These are phyloP conservation scores for Porcisia deanei DNA, from an alignment of 208 protist genomes.

Conservation along the genomic window DNA sequence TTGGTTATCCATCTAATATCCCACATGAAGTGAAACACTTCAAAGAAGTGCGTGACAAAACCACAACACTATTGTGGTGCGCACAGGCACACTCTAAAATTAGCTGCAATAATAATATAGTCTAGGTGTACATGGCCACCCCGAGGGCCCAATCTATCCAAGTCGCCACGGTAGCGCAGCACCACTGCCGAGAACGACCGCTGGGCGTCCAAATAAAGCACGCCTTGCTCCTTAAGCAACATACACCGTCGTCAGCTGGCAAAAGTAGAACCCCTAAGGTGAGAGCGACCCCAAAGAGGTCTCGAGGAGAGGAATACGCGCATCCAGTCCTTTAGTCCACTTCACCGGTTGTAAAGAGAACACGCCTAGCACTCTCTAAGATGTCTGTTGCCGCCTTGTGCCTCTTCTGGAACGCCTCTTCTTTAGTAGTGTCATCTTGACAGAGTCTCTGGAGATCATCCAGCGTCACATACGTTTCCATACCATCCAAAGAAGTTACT, in stretches of 20 bases:
- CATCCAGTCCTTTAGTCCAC: constrained; percentile 4
- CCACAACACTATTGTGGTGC: neutral
- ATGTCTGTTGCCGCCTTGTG: constrained; percentile 54
- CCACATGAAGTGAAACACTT: neutral
- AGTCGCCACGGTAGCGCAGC: neutral
- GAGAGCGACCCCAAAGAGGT: neutral
- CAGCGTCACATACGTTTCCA: constrained; percentile 53
- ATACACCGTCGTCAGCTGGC: neutral
- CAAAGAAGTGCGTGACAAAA: neutral
- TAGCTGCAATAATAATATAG: neutral
- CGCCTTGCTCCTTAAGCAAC: neutral
- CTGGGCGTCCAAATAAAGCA: neutral
- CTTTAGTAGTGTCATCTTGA: constrained; percentile 46
- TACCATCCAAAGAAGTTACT: constrained; percentile 29
- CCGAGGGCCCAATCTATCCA: neutral
- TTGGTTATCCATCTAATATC: neutral
- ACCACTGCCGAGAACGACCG: neutral
- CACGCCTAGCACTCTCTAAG: constrained; percentile 50
- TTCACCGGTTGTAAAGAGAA: constrained; percentile 36
- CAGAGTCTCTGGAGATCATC: constrained; percentile 62
- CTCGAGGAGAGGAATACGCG: neutral
- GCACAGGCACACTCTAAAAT: neutral
- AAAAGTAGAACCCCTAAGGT: neutral
- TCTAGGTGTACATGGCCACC: neutral
- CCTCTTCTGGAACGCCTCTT: constrained; percentile 42